A percentile compares a stretch with the other conserved stretches of the same genome.
phyloP scores from a whole-genome alignment of 192 early-diverging fungal species.

The Coemansia erecta region DNA sequence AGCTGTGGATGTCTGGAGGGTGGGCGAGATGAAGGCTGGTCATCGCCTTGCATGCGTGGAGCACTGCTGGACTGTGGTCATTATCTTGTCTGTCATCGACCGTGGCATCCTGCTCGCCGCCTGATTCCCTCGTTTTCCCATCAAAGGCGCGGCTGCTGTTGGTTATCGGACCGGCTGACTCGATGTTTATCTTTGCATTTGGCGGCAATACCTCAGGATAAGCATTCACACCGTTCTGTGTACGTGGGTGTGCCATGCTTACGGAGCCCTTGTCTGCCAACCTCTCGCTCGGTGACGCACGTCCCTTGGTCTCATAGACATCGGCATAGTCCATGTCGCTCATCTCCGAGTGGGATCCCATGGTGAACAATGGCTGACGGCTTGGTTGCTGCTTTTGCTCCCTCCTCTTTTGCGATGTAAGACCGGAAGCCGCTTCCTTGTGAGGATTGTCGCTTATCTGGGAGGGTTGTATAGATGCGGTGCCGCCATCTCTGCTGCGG shows the following conservation, averaged over 20 bases:
- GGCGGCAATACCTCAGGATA: background rate
- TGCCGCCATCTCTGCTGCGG: background rate
- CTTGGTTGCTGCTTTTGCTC: constrained; percentile 2
- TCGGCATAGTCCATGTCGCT: constrained; percentile 39
- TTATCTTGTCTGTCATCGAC: background rate
- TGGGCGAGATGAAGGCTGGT: constrained; percentile 35
- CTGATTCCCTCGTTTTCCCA: background rate
- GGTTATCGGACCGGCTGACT: too few species aligned
- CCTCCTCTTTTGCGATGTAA: background rate
- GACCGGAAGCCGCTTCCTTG: background rate
- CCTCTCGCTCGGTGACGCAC: background rate
- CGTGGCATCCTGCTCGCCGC: background rate
- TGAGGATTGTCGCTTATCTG: constrained; percentile 1
- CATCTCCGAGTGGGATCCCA: constrained; percentile 47
- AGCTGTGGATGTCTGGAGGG: constrained; percentile 7
- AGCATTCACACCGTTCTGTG: background rate
- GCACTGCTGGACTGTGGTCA: constrained; percentile 7
- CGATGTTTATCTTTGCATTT: constrained; percentile 1
- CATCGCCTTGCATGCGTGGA: constrained; percentile 46
- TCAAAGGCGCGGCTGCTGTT: too few species aligned
- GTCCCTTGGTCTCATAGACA: constrained; percentile 3
- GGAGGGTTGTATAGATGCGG: background rate
- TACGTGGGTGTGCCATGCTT: background rate
- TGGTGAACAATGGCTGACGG: constrained; percentile 44
- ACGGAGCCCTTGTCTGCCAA: background rate